These are phyloP conservation scores for Verruconis gallopava DNA, from an alignment of 2,329 filamentous ascomycete species.

Conservation along the genomic window DNA sequence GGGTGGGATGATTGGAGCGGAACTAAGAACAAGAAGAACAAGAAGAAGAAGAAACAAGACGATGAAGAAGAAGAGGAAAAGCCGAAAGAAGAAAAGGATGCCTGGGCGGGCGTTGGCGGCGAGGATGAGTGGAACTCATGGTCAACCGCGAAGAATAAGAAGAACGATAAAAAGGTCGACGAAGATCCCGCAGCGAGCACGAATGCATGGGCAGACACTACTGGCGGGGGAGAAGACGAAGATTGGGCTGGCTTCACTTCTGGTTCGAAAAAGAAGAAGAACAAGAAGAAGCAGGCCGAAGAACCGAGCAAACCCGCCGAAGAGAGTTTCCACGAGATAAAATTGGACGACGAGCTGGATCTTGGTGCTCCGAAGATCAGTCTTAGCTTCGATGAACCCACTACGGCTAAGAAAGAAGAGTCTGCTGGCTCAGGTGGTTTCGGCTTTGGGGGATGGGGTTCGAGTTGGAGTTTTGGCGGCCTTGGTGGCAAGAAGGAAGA, in stretches of 20 bases:
- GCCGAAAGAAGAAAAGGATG: slow-evolving; percentile 17
- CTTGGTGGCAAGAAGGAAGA: slow-evolving; percentile 8
- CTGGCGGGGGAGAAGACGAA: slow-evolving; percentile 16
- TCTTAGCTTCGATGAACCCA: slow-evolving; percentile 28
- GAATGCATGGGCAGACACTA: slow-evolving; percentile 8
- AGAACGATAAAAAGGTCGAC: slow-evolving; percentile 40
- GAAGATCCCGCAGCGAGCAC: slow-evolving; percentile 25
- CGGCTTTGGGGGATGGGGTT: slow-evolving; percentile 14
- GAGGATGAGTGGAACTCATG: slow-evolving; percentile 3
- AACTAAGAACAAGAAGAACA: slow-evolving; percentile 16
- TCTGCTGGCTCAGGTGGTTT: slow-evolving; percentile 17
- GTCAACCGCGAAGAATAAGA: slow-evolving; percentile 22
- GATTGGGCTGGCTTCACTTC: slow-evolving; percentile 37
- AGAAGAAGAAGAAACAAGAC: slow-evolving; percentile 20
- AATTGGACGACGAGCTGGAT: slow-evolving; percentile 27
- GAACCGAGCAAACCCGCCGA: slow-evolving; percentile 19
- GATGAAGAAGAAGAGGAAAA: slow-evolving; percentile 25
- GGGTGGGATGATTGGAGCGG: slow-evolving; percentile 20
- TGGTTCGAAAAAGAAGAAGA: slow-evolving; percentile 33
- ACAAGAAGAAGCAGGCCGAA: slow-evolving; percentile 33
- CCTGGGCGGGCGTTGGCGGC: neutral
- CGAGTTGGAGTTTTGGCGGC: slow-evolving; percentile 10
- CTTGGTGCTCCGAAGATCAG: slow-evolving; percentile 32
- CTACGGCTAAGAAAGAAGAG: slow-evolving; percentile 10
- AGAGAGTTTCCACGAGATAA: slow-evolving; percentile 34